A percentile compares a stretch with the other conserved stretches of the same genome.
These are phyloP conservation scores for Hanseniaspora vineae DNA, from an alignment of 805 yeast genomes.

Conservation along the genomic window DNA sequence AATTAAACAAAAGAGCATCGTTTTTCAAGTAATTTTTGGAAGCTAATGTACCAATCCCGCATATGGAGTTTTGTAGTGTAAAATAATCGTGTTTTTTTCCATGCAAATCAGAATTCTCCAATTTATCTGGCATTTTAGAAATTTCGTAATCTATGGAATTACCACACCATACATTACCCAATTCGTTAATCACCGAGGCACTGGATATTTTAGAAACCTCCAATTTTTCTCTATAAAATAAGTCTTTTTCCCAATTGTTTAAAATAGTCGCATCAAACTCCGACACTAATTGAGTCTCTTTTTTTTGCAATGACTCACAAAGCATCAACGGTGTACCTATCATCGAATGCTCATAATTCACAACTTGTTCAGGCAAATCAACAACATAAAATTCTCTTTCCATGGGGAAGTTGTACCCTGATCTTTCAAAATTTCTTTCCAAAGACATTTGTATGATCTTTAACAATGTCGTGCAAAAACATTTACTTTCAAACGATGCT, in stretches of 20 bases:
- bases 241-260: constrained; percentile 56
- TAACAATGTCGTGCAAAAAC: constrained; percentile 3
- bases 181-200: constrained; percentile 42
- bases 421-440: constrained; percentile 1
- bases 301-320: constrained; percentile 8
- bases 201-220: constrained; percentile 77
- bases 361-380: constrained; percentile 1
- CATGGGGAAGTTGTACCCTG: not conserved
- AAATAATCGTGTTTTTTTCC: constrained; percentile 6
- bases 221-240: constrained; percentile 59
- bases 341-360: constrained; percentile 8
- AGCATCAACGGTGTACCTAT: constrained; percentile 16
- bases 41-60: constrained; percentile 17
- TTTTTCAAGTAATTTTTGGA: constrained; percentile 9
- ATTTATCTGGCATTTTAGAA: constrained; percentile 9
- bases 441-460: not conserved
- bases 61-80: constrained; percentile 3
- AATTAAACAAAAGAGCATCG: constrained; percentile 27
- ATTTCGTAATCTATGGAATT: constrained; percentile 60
- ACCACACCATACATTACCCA: constrained; percentile 61
- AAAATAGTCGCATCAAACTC: constrained; percentile 30
- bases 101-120: constrained; percentile 7
- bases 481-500: constrained; percentile 6
- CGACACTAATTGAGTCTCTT: constrained; percentile 17
- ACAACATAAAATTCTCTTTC: constrained; percentile 1